Conservation (phyloP, 2,329 filamentous ascomycete species). For the Keithomyces neogunnii region DNA sequence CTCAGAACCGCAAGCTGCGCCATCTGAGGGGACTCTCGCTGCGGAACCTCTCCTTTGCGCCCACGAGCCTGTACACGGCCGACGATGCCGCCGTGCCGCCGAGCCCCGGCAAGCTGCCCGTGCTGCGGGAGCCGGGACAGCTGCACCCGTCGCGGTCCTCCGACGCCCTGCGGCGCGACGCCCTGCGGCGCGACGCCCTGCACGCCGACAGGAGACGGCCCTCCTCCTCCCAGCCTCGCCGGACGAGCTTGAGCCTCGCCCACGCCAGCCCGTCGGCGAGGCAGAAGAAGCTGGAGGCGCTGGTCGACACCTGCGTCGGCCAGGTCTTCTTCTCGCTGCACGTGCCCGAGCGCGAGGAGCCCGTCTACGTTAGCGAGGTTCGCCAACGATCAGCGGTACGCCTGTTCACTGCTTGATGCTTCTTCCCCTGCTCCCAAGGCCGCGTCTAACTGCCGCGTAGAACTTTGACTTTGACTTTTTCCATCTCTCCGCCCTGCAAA, state of each 20-base stretch:
- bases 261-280: conserved; percentile 39
- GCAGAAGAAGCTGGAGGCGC: conserved; percentile 69
- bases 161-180: conserved; percentile 12
- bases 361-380: conserved; percentile 85
- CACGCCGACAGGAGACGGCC: conserved; percentile 8
- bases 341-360: conserved; percentile 53
- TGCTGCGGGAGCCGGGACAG: conserved; percentile 37
- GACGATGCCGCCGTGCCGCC: conserved; percentile 70
- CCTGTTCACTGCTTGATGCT: neutral
- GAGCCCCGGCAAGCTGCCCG: conserved; percentile 56
- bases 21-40: conserved; percentile 82
- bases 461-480: conserved; percentile 89
- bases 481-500: conserved; percentile 57
- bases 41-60: conserved; percentile 69
- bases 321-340: conserved; percentile 87
- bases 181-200: conserved; percentile 4
- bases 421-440: neutral
- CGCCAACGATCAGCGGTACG: conserved; percentile 62
- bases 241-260: conserved; percentile 41
- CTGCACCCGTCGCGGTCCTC: conserved; percentile 47
- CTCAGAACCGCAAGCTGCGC: conserved; percentile 78
- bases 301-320: conserved; percentile 64
- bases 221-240: conserved; percentile 22
- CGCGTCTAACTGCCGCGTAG: conserved; percentile 20
- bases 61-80: conserved; percentile 55